Percentiles rank a stretch among this genome's conserved stretches.
These are phyloP conservation scores for Delphinella strobiligena DNA, from an alignment of 2,329 filamentous ascomycete genomes.

Conservation along the genomic window DNA sequence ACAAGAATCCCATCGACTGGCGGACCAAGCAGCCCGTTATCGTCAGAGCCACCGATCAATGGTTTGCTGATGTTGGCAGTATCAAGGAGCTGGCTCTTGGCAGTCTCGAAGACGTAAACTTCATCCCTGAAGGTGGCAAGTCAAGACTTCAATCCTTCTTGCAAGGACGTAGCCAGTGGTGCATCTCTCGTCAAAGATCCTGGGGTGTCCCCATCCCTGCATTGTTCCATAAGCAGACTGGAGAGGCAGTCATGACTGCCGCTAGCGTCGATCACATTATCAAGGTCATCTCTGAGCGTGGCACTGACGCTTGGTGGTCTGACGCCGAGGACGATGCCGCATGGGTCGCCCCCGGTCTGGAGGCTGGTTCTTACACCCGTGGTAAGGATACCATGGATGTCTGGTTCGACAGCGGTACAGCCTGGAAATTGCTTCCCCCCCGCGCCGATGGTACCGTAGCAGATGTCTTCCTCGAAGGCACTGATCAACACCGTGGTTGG, in stretches of 20 bases:
- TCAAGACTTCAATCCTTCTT: constrained; percentile 75
- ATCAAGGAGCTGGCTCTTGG: constrained; percentile 66
- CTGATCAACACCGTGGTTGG: constrained; percentile 95
- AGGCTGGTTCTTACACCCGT: constrained; percentile 48
- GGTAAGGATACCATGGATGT: constrained; percentile 97
- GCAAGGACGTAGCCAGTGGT: constrained; percentile 85
- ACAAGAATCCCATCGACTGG: constrained; percentile 99
- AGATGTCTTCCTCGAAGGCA: constrained; percentile 87
- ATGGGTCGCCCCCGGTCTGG: constrained; percentile 61
- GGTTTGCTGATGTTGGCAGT: constrained; percentile 84
- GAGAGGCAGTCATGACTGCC: constrained; percentile 61
- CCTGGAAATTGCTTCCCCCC: constrained; percentile 54
- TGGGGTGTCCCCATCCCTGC: constrained; percentile 97
- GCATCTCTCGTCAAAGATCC: constrained; percentile 86
- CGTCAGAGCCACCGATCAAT: constrained; percentile 84
- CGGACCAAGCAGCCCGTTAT: constrained; percentile 88
- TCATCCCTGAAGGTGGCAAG: constrained; percentile 64
- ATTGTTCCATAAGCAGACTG: constrained; percentile 54
- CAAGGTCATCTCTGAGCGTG: constrained; percentile 59
- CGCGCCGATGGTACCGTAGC: constrained; percentile 38
- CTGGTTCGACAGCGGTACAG: constrained; percentile 97
- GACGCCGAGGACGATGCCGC: constrained; percentile 61
- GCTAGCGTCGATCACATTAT: constrained; percentile 79
- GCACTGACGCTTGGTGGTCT: constrained; percentile 91
- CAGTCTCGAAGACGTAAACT: constrained; percentile 59